Evolutionary conservation across 768 basidiomycete species (phyloP).

Genomic region (Gloeophyllum trabeum): DNA sequence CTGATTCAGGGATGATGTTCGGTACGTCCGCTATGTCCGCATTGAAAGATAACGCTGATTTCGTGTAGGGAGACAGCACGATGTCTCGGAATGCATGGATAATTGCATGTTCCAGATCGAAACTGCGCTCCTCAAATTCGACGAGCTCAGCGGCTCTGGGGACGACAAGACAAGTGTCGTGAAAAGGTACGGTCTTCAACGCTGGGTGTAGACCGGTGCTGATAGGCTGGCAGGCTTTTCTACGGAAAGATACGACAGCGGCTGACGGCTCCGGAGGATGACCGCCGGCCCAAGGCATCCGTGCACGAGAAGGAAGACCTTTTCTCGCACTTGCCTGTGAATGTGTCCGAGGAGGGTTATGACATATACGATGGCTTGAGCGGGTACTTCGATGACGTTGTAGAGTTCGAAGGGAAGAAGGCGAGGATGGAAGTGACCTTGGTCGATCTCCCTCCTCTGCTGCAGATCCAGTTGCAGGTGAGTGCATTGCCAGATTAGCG

Average conservation of each 20-base stretch:
- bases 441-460: constrained; percentile 76
- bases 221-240: constrained; percentile 46
- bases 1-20: constrained; percentile 85
- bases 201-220: background rate
- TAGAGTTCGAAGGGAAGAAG: constrained; percentile 81
- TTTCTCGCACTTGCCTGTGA: constrained; percentile 90
- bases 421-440: constrained; percentile 81
- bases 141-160: constrained; percentile 30
- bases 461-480: constrained; percentile 96
- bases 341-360: constrained; percentile 79
- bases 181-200: constrained; percentile 48
- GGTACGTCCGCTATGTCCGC: constrained; percentile 31
- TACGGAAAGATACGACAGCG: constrained; percentile 80
- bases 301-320: constrained; percentile 83
- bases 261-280: constrained; percentile 22
- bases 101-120: constrained; percentile 99
- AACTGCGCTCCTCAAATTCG: constrained; percentile 75
- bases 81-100: constrained; percentile 98
- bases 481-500: constrained; percentile 8
- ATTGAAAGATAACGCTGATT: background rate
- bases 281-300: constrained; percentile 33
- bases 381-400: constrained; percentile 80
- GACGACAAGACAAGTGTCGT: constrained; percentile 67
- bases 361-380: constrained; percentile 93
- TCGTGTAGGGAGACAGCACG: constrained; percentile 79